A percentile compares a stretch with the other conserved stretches of the same genome.
Conservation (phyloP, 2,329 filamentous ascomycete genomes). For the Monascus ruber region DNA sequence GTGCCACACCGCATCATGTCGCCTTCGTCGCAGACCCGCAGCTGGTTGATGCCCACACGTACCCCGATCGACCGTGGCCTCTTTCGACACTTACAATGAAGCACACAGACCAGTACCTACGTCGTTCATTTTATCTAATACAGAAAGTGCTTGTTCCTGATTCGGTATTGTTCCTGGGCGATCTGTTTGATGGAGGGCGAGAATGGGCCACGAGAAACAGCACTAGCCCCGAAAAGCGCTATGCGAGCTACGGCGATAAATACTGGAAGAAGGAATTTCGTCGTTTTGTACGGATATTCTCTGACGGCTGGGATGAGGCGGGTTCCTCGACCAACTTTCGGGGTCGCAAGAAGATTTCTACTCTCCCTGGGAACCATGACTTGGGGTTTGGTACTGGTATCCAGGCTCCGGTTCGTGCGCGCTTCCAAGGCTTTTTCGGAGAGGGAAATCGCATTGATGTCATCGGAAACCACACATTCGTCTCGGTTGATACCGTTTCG, state of each 20-base stretch:
- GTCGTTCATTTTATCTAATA: slow-evolving; percentile 67
- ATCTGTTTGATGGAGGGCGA: slow-evolving; percentile 88
- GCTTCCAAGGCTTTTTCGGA: slow-evolving; percentile 83
- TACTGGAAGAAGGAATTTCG: slow-evolving; percentile 83
- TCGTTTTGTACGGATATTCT: slow-evolving; percentile 78
- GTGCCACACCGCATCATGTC: slow-evolving; percentile 70
- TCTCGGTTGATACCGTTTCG: slow-evolving; percentile 81
- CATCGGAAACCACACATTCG: slow-evolving; percentile 88
- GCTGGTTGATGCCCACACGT: slow-evolving; percentile 88
- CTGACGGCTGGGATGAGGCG: slow-evolving; percentile 53
- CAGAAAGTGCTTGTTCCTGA: slow-evolving; percentile 70
- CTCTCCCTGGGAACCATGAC: slow-evolving; percentile 89
- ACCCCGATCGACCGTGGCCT: slow-evolving; percentile 69
- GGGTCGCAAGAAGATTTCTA: slow-evolving; percentile 68
- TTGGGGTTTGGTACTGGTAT: slow-evolving; percentile 81
- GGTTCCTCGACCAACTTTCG: slow-evolving; percentile 49
- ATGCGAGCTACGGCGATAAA: slow-evolving; percentile 61
- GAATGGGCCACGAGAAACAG: slow-evolving; percentile 74
- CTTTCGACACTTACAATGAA: slow-evolving; percentile 54
- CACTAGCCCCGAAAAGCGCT: slow-evolving; percentile 53
- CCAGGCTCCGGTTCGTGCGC: slow-evolving; percentile 64
- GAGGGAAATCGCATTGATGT: slow-evolving; percentile 84
- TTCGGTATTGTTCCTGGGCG: slow-evolving; percentile 80
- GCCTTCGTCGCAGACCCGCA: slow-evolving; percentile 83
- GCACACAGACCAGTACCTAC: slow-evolving; percentile 84